Conservation (phyloP, 495 filamentous ascomycete genomes). For the Talaromyces stipitatus region DNA sequence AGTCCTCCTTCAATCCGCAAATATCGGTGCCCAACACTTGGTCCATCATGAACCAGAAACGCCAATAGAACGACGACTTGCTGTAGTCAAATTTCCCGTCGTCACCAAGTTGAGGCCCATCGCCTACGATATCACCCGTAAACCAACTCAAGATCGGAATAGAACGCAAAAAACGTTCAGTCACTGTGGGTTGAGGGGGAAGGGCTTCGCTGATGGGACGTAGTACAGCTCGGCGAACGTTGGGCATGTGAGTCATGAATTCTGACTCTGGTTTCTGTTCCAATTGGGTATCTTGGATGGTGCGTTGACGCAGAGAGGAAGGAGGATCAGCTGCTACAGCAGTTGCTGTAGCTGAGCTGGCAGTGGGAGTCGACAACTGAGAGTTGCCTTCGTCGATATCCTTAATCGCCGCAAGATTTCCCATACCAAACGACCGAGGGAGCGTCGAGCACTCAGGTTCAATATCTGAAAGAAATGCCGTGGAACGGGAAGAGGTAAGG, state of each 20-base stretch:
- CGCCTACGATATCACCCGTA: constrained; percentile 72
- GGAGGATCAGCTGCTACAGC: constrained; percentile 14
- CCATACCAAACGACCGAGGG: constrained; percentile 39
- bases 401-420: constrained; percentile 18
- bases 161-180: constrained; percentile 51
- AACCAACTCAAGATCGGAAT: constrained; percentile 64
- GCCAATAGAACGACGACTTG: constrained; percentile 73
- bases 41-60: constrained; percentile 44
- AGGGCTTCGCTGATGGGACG: constrained; percentile 51
- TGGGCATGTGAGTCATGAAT: constrained; percentile 45
- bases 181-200: constrained; percentile 51
- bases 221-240: constrained; percentile 44
- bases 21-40: constrained; percentile 38
- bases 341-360: constrained; percentile 57
- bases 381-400: constrained; percentile 22
- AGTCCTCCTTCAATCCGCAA: constrained; percentile 44
- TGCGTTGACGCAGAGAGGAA: constrained; percentile 24
- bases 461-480: constrained; percentile 31
- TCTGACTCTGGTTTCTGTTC: constrained; percentile 33
- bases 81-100: constrained; percentile 72
- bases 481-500: constrained; percentile 25
- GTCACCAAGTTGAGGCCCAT: constrained; percentile 67
- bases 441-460: constrained; percentile 32
- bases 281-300: constrained; percentile 7
- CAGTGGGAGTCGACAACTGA: constrained; percentile 36